Evolutionary conservation across 768 basidiomycete genomes (phyloP), one percentile per base, ranked within the genome.

Genomic region (Mycena filopes): DNA sequence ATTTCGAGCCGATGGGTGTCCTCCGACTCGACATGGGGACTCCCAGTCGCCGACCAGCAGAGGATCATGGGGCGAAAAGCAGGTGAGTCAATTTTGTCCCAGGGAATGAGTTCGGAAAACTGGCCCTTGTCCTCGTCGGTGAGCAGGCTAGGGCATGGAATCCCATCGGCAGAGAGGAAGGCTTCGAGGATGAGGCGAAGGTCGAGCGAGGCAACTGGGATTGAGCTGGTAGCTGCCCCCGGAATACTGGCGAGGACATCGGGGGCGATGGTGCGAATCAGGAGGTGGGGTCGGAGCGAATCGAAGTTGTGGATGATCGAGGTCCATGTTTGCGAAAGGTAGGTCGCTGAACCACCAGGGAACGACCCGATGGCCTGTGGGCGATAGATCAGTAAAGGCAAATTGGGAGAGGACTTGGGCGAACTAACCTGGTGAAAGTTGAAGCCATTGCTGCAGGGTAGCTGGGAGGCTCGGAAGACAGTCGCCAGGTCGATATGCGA

Each of bases 1-100:
- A 65, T 21, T 2, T 9, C 15, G n/a, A 66, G 28, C 4, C 7
- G 26, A 9, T 42, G 21, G 1, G n/a, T 15, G 3, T 56, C 63
- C 1, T 59, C 63, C 9, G 23, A 26, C 33, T 53, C 54, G 13
- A 64, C 28, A 16, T 64, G 62, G 10, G 62, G 42, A 12, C 47
- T 45, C 4, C 62, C 55, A 6, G 62, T 49, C 4, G 26, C 29
- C 4, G 55, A 54, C 36, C 55, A 48, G 47, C 62, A 64, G 0
- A 66, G 31, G 2, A 33, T 41, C 4, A 23, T 28, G 36, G 42
- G 36, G 2, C 64, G 50, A 50, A 57, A 64, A 15, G 33, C 21
- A 25, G 55, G 26, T 8, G 29, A 21, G 38, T 64, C 55, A 21
- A 51, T 28, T 1, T 33, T 15, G 5, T 53, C 55, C 29, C 57